Base-by-base conservation (phyloP, 1,139 yeast genomes). In the Saccharomyces hybrid region DNA sequence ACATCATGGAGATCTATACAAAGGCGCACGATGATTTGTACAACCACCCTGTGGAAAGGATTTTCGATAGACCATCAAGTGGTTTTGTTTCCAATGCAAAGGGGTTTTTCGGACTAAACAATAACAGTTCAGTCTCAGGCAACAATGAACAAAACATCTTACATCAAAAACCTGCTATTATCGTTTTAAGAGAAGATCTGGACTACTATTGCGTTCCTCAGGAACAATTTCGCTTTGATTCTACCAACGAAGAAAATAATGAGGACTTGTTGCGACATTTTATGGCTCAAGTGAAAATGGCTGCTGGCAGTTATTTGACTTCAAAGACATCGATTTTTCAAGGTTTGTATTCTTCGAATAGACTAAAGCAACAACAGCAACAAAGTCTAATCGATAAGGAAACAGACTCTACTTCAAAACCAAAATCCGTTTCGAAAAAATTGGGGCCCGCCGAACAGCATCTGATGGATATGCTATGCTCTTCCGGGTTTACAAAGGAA, bases 391-490 rank as follows among this genome's bases (percentile, higher is more conserved):
- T n/a, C 9, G 42, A 28, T 2, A 47, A 29, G 29, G 14, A 23
- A 4, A 27, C 38, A 5, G 25, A 26, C 16, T 41, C 50, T 42
- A 42, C 44, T 27, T 42, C 41, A 29, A 50, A 52, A 9, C 32
- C 29, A 23, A 51, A 51, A 31, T 46, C 44, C 9, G 29, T 9
- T 25, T 49, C 69, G 3, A 82, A 81, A 60, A 75, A 74, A 31
- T 73, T 88, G 55, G 96, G 95, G 2, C 86, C 96, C 6, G 98
- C 99, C 0, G 99, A 95, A 69, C 93, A 87, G 68, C 98, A 93
- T 71, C 76, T 95, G 53, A 81, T 89, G 71, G 97, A 90, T 60
- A 95, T 95, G 99, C 78, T 95, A 53, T 90, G 97, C 65, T 79
- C 95, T 0, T 85, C 96, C 0, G 99, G 99, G 0, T 88, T 91